Percentiles rank a stretch among this genome's conserved stretches.
These are phyloP conservation scores for Bacidia rubella DNA, from an alignment of 495 filamentous ascomycete species.

Conservation along the genomic window DNA sequence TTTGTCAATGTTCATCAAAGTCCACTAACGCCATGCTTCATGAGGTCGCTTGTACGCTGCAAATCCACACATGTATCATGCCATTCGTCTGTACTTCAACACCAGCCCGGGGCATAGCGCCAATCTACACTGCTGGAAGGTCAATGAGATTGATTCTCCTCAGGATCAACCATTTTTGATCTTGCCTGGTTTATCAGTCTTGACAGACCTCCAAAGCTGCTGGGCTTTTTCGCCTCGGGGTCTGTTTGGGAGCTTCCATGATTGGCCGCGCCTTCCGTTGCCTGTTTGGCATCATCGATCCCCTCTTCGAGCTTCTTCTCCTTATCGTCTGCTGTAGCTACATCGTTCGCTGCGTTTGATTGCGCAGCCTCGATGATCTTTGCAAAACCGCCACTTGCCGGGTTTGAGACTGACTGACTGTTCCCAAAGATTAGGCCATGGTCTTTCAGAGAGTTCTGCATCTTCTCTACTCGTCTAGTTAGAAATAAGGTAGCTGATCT, in stretches of 20 bases:
- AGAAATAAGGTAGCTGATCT: constrained; percentile 37
- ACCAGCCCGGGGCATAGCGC: not conserved
- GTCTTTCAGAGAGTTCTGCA: constrained; percentile 24
- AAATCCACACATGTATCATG: constrained; percentile 4
- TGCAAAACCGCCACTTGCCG: constrained; percentile 11
- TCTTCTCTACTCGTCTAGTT: constrained; percentile 45
- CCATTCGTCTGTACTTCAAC: not conserved
- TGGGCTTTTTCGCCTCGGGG: not conserved
- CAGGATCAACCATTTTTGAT: not conserved
- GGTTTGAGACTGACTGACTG: not conserved
- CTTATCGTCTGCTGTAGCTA: not conserved
- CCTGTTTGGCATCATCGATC: not conserved
- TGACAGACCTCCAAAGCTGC: not conserved
- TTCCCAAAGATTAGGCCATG: constrained; percentile 11
- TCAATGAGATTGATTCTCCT: not conserved
- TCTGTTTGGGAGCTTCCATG: not conserved
- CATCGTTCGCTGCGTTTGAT: constrained; percentile 14
- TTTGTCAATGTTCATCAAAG: too few relatives aligned
- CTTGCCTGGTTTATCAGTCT: not conserved
- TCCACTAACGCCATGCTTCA: constrained; percentile 11
- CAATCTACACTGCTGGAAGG: too few relatives aligned
- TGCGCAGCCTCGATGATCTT: constrained; percentile 21
- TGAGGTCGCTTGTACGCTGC: constrained; percentile 6
- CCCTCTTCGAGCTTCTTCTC: not conserved
- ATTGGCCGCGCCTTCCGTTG: not conserved